These are phyloP conservation scores for Xylariaceae sp. DNA, from an alignment of 2,329 filamentous ascomycete genomes.

Conservation along the genomic window DNA sequence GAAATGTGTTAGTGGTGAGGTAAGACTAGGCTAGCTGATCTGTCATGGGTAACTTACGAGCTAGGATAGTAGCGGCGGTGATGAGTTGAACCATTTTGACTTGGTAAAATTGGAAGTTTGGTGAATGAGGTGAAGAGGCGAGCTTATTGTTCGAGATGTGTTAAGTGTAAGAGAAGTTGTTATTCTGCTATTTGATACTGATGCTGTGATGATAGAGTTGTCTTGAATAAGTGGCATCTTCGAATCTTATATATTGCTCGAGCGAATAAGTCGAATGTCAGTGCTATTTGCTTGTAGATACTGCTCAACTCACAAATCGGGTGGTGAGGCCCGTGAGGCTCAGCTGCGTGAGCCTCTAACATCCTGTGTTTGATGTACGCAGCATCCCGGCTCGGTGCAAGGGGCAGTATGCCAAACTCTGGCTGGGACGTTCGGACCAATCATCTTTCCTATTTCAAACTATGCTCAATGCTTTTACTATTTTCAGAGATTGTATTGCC, in stretches of 20 bases:
- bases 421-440: conserved; percentile 16
- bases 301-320: not conserved
- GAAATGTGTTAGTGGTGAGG: conserved; percentile 16
- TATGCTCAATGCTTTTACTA: not conserved
- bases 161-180: conserved; percentile 7
- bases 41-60: conserved; percentile 30
- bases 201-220: conserved; percentile 6
- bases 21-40: not conserved
- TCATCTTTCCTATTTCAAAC: not conserved
- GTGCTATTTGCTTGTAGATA: not conserved
- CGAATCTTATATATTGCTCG: conserved; percentile 17
- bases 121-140: conserved; percentile 2
- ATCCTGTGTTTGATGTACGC: conserved; percentile 23
- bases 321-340: conserved; percentile 20
- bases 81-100: conserved; percentile 38
- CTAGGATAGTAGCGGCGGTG: conserved; percentile 31
- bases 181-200: conserved; percentile 2
- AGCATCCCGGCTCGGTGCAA: conserved; percentile 7
- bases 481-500: conserved; percentile 1
- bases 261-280: not conserved
- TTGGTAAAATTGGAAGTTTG: too few relatives aligned
- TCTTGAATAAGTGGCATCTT: not conserved
- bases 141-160: not conserved
- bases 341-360: conserved; percentile 24
- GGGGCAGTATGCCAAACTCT: conserved; percentile 11